phyloP scores from a whole-genome alignment of 805 yeast species.

The Wickerhamomyces canadensis region DNA sequence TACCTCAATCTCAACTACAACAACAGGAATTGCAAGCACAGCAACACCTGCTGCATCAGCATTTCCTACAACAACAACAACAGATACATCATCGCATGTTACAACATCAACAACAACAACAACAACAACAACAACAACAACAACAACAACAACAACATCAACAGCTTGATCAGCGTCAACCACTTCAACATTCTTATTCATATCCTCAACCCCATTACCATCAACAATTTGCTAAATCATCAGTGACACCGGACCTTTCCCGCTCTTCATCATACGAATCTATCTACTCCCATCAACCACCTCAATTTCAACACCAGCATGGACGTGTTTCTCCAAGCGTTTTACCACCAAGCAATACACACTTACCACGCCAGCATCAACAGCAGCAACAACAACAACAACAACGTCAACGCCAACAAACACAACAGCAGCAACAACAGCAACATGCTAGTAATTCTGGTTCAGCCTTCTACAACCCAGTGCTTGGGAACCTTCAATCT shows the following conservation, averaged over 20 bases:
- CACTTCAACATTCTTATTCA: not conserved
- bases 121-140: conserved; percentile 3
- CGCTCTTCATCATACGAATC: conserved; percentile 7
- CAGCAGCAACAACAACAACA: conserved; percentile 1
- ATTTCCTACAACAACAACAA: not conserved
- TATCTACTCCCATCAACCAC: conserved; percentile 2
- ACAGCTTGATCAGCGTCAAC: not conserved
- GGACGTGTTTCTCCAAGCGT: conserved; percentile 3
- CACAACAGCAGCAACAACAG: no score
- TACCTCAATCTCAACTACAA: not conserved
- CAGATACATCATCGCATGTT: conserved; percentile 3
- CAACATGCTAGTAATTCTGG: not conserved
- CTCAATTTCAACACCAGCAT: not conserved
- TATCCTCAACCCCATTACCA: not conserved
- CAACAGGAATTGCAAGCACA: not conserved
- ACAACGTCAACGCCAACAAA: not conserved
- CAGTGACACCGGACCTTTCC: conserved; percentile 12
- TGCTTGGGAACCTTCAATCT: not conserved
- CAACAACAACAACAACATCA: conserved; percentile 3
- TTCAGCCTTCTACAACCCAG: not conserved
- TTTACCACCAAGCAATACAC: not conserved
- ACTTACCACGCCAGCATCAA: not conserved
- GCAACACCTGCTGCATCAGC: conserved; percentile 4
- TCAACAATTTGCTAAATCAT: conserved; percentile 1
- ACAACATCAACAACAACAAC: conserved; percentile 4